Evolutionary conservation across 306 rosid genomes (phyloP).

Genomic region (Boehmeria nivea): DNA sequence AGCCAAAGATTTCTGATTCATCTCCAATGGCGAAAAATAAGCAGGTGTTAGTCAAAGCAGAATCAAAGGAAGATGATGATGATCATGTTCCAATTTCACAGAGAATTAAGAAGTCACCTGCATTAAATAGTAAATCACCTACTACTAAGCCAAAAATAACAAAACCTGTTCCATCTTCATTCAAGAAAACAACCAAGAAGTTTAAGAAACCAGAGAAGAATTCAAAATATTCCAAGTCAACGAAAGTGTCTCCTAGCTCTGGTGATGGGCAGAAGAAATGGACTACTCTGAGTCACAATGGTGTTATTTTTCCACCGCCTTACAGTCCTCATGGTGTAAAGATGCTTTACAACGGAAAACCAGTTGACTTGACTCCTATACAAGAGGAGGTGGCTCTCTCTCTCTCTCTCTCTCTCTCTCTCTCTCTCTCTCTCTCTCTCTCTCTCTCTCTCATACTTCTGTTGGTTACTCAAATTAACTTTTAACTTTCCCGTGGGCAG

Average conservation of each 20-base stretch:
- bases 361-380: conserved; percentile 67
- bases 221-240: conserved; percentile 71
- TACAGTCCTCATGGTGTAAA: conserved; percentile 73
- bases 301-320: conserved; percentile 93
- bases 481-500: conserved; percentile 34
- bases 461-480: conserved; percentile 7
- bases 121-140: conserved; percentile 22
- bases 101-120: conserved; percentile 33
- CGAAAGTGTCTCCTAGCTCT: conserved; percentile 68
- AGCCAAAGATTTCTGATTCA: conserved; percentile 29
- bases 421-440: conserved; percentile 12
- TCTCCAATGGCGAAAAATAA: conserved; percentile 27
- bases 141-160: conserved; percentile 19
- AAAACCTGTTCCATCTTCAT: conserved; percentile 30
- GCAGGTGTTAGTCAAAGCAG: conserved; percentile 29
- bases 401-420: conserved; percentile 12
- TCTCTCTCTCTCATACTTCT: neutral
- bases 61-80: conserved; percentile 34
- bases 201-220: conserved; percentile 28
- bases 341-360: conserved; percentile 71
- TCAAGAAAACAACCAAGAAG: conserved; percentile 31
- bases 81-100: conserved; percentile 42
- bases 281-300: conserved; percentile 85
- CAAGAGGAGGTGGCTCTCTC: conserved; percentile 77
- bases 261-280: conserved; percentile 98